Percentiles rank a stretch among this genome's conserved stretches.
phyloP scores from a whole-genome alignment of 805 yeast species.

The Hanseniaspora lachancei region DNA sequence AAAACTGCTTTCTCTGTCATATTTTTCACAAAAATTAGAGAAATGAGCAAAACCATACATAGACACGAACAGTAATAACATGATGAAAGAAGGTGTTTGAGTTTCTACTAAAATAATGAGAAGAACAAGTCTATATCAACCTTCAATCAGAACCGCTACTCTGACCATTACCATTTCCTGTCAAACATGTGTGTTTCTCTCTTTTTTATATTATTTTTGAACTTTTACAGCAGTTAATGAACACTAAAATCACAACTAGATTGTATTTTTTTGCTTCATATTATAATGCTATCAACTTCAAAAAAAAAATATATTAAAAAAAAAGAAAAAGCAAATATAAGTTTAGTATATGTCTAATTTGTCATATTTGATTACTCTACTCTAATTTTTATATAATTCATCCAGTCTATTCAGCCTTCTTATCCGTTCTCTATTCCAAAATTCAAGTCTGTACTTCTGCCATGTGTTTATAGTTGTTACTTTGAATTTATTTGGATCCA shows the following conservation, averaged over 20 bases:
- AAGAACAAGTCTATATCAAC: conserved; percentile 10
- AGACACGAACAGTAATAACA: not conserved
- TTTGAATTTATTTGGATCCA: conserved; percentile 69
- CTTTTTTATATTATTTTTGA: no score
- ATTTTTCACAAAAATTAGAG: not conserved
- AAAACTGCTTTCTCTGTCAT: not conserved
- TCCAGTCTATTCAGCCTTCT: conserved; percentile 34
- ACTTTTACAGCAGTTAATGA: no score
- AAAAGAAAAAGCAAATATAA: not conserved
- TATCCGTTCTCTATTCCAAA: conserved; percentile 76
- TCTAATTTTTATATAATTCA: conserved; percentile 13
- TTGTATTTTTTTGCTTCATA: no score
- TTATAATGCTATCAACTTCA: no score
- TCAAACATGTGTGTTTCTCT: no score
- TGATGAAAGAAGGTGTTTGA: conserved; percentile 14
- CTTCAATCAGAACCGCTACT: conserved; percentile 15
- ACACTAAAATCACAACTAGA: no score
- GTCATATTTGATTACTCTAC: not conserved
- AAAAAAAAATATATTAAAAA: no score
- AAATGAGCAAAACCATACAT: not conserved
- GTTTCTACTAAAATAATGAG: conserved; percentile 11
- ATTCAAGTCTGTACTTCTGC: conserved; percentile 87
- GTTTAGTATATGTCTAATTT: not conserved
- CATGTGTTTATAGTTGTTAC: conserved; percentile 82
- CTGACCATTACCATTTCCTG: conserved; percentile 4